Percentiles rank a stretch among this genome's conserved stretches.
Conservation (phyloP, 306 rosid genomes). For the Canavalia ensiformis region DNA sequence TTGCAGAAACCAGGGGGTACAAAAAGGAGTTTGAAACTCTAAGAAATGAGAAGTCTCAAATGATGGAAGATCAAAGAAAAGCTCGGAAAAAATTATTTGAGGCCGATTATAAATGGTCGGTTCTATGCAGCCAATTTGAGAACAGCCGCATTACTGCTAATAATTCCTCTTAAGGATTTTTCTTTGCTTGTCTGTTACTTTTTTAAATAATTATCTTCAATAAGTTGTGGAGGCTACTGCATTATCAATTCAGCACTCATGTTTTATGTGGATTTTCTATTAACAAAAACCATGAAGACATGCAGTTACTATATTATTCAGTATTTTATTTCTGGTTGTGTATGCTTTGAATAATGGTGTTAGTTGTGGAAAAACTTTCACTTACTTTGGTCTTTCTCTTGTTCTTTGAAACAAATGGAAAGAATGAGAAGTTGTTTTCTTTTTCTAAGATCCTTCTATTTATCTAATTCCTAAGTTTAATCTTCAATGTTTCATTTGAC, state of each 20-base stretch:
- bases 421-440: too few species aligned
- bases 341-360: too few species aligned
- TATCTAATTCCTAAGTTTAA: too few species aligned
- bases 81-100: conserved; percentile 25
- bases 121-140: not conserved
- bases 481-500: too few species aligned
- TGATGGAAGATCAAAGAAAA: conserved; percentile 40
- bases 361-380: too few species aligned
- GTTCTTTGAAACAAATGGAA: too few species aligned
- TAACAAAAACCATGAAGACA: too few species aligned
- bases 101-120: conserved; percentile 40
- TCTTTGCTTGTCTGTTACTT: not conserved
- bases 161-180: conserved; percentile 16
- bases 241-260: not conserved
- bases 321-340: too few species aligned
- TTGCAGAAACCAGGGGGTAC: conserved; percentile 1
- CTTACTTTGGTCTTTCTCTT: too few species aligned
- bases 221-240: not conserved
- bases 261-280: not conserved
- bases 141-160: not conserved
- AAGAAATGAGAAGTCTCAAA: not conserved
- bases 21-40: conserved; percentile 11
- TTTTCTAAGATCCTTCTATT: too few species aligned
- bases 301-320: too few species aligned
- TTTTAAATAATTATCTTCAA: not conserved